Evolutionary conservation across 345 rosid genomes (phyloP).

Genomic region (Acer negundo): DNA sequence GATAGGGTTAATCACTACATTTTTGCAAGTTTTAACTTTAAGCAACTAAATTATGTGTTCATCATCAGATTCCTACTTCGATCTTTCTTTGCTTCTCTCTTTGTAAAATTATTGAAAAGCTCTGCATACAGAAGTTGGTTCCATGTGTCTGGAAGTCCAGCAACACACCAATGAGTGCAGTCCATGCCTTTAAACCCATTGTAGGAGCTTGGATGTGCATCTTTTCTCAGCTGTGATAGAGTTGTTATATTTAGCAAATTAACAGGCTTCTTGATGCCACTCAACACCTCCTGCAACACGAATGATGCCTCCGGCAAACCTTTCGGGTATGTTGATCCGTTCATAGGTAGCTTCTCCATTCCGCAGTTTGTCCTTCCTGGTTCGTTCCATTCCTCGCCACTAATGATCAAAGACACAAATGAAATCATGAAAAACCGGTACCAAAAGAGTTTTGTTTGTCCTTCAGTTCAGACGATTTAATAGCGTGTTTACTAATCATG

Average conservation of each 20-base stretch:
- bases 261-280: conserved; percentile 45
- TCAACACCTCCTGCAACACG: conserved; percentile 44
- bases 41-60: too few relatives aligned
- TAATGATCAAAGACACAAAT: conserved; percentile 27
- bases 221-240: conserved; percentile 69
- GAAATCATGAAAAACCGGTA: background rate
- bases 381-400: conserved; percentile 59
- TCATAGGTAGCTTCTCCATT: conserved; percentile 43
- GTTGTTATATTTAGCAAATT: conserved; percentile 62
- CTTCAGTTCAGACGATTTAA: too few relatives aligned
- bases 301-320: conserved; percentile 42
- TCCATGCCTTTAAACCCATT: conserved; percentile 62
- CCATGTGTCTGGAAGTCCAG: conserved; percentile 71
- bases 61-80: background rate
- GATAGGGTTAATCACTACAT: too few relatives aligned
- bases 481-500: too few relatives aligned
- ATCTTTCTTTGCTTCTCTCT: background rate
- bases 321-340: conserved; percentile 39
- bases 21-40: too few relatives aligned
- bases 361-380: conserved; percentile 54
- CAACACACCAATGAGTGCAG: conserved; percentile 79
- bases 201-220: conserved; percentile 58
- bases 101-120: conserved; percentile 22
- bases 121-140: conserved; percentile 52
- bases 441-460: background rate